Percentiles rank a stretch among this genome's conserved stretches.
phyloP scores from a whole-genome alignment of 2,329 filamentous ascomycete species.

The Torrubiellomyces zombiae region DNA sequence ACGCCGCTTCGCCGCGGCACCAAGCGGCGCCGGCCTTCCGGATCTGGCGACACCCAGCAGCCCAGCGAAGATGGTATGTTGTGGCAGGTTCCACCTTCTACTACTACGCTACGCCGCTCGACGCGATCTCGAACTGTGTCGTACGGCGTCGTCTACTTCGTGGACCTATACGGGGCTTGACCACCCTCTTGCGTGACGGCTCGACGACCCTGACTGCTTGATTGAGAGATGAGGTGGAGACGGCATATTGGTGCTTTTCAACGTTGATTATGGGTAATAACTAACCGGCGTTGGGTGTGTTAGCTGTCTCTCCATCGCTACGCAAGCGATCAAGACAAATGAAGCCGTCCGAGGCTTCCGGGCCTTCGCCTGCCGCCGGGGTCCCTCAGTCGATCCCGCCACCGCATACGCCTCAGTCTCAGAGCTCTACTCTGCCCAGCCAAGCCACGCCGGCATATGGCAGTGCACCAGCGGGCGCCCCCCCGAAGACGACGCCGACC shows the following conservation, averaged over 20 bases:
- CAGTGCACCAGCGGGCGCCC: constrained; percentile 29
- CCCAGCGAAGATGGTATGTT: constrained; percentile 61
- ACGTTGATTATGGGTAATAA: no score
- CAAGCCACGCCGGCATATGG: constrained; percentile 24
- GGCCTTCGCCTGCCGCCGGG: constrained; percentile 30
- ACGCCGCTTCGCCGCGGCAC: constrained; percentile 48
- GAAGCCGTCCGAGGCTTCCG: constrained; percentile 44
- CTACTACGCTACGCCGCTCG: no score
- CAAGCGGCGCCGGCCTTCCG: constrained; percentile 67
- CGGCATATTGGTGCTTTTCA: no score
- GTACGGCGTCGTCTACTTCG: no score
- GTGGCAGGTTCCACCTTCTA: constrained; percentile 16
- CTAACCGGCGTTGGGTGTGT: no score
- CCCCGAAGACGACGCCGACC: constrained; percentile 64
- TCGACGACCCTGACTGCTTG: no score
- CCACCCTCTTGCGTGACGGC: no score
- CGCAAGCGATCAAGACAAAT: constrained; percentile 44
- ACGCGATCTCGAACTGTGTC: constrained; percentile 9
- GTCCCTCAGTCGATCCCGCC: constrained; percentile 24
- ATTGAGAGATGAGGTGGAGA: no score
- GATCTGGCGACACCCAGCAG: constrained; percentile 34
- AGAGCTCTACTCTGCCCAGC: constrained; percentile 26
- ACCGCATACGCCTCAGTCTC: constrained; percentile 38
- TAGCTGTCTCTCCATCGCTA: constrained; percentile 32
- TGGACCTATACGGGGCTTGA: no score